phyloP scores from a whole-genome alignment of 2,329 filamentous ascomycete species.

The Aspergillus fischeri region DNA sequence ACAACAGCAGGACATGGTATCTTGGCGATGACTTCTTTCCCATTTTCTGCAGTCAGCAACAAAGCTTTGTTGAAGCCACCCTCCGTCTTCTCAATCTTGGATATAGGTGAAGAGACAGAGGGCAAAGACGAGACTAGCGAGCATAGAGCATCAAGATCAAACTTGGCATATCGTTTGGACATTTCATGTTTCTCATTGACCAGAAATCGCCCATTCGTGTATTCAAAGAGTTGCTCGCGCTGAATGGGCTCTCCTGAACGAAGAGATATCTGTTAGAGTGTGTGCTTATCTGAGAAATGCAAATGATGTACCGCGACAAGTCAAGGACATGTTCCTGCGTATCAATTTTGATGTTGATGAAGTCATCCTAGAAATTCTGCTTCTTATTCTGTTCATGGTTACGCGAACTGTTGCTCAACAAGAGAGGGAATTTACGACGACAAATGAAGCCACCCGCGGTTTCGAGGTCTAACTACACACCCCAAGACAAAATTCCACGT shows the following conservation, averaged over 20 bases:
- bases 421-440: no score
- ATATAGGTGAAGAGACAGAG: constrained; percentile 17
- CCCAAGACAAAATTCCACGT: no score
- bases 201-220: constrained; percentile 27
- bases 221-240: constrained; percentile 19
- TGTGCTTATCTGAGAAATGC: neutral
- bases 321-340: neutral
- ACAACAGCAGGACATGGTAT: constrained; percentile 18
- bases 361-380: neutral
- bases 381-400: neutral
- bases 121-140: constrained; percentile 19
- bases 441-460: no score
- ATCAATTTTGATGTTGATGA: neutral
- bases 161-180: constrained; percentile 24
- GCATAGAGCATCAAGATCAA: constrained; percentile 28
- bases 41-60: constrained; percentile 20
- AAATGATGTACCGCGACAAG: neutral
- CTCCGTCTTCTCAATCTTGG: constrained; percentile 29
- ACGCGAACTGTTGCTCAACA: neutral
- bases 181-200: constrained; percentile 21
- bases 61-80: constrained; percentile 25
- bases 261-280: neutral
- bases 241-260: neutral
- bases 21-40: constrained; percentile 20
- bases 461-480: no score